These are phyloP conservation scores for Canavalia ensiformis DNA, from an alignment of 306 rosid species.

Conservation along the genomic window DNA sequence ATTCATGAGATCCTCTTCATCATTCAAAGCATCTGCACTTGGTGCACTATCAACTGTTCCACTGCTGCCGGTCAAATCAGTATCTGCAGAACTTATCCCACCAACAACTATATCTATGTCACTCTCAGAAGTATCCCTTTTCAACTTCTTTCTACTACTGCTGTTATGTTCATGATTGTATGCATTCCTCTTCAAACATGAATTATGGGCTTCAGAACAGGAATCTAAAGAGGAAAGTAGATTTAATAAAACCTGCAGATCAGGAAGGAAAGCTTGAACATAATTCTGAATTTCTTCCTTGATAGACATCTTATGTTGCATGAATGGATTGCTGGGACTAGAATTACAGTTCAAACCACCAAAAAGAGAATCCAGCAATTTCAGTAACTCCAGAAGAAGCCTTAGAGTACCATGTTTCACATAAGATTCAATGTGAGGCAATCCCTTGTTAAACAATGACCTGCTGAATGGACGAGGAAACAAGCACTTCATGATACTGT, in stretches of 20 bases:
- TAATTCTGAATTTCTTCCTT: conserved; percentile 78
- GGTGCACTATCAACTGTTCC: conserved; percentile 50
- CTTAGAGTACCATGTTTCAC: conserved; percentile 86
- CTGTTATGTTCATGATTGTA: conserved; percentile 48
- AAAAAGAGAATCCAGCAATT: conserved; percentile 70
- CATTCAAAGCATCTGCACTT: conserved; percentile 52
- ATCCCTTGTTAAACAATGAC: conserved; percentile 77
- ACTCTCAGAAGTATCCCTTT: conserved; percentile 52
- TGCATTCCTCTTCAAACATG: conserved; percentile 66
- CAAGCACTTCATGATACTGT: conserved; percentile 69
- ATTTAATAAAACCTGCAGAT: conserved; percentile 77
- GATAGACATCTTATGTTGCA: conserved; percentile 50
- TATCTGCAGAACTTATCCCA: conserved; percentile 63
- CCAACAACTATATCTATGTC: conserved; percentile 78
- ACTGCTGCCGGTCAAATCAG: conserved; percentile 44
- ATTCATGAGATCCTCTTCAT: conserved; percentile 56
- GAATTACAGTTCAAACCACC: conserved; percentile 54
- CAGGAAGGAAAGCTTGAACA: conserved; percentile 80
- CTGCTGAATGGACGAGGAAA: conserved; percentile 82
- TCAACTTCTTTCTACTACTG: conserved; percentile 61
- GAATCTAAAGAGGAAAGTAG: conserved; percentile 71
- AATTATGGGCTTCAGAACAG: conserved; percentile 55
- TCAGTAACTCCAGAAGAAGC: conserved; percentile 81
- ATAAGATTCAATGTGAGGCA: conserved; percentile 73
- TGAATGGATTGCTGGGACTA: conserved; percentile 39